These are phyloP conservation scores for Yarrowia alimentaria DNA, from an alignment of 805 yeast genomes.

Conservation along the genomic window DNA sequence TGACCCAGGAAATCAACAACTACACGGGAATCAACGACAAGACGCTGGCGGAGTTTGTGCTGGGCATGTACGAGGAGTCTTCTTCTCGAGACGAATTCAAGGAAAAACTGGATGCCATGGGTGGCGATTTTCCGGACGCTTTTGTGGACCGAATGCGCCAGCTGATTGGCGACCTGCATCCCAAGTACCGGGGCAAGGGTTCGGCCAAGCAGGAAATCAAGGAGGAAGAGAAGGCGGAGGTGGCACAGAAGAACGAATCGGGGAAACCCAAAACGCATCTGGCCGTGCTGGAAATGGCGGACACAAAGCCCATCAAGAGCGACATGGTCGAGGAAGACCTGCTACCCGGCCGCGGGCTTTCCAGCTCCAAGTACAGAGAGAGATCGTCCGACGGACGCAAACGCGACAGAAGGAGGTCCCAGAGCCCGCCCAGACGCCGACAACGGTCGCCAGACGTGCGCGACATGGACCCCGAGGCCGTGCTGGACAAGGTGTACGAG, in stretches of 20 bases:
- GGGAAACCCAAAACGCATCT: no score
- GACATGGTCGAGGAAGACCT: conserved; percentile 27
- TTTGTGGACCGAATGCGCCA: conserved; percentile 38
- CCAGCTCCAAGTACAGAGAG: no score
- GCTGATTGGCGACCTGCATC: conserved; percentile 39
- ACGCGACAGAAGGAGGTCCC: no score
- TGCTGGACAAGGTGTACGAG: conserved; percentile 50
- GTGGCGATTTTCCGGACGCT: conserved; percentile 44
- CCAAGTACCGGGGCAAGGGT: conserved; percentile 31
- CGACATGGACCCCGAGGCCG: conserved; percentile 37
- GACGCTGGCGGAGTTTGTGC: conserved; percentile 49
- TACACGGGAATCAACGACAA: conserved; percentile 45
- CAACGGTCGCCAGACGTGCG: no score
- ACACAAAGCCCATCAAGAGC: conserved; percentile 10
- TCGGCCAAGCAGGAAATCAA: conserved; percentile 6
- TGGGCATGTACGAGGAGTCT: conserved; percentile 42
- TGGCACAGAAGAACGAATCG: no score
- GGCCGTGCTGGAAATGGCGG: conserved; percentile 3
- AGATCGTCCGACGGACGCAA: no score
- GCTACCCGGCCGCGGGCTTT: no score
- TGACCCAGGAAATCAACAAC: conserved; percentile 39
- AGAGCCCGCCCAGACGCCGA: no score
- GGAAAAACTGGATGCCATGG: conserved; percentile 46
- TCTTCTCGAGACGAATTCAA: no score
- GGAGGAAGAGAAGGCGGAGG: conserved; percentile 9